Percentiles rank a stretch among this genome's conserved stretches.
Evolutionary conservation across 2,329 filamentous ascomycete genomes (phyloP).

Genomic region (Cordyceps sp.): DNA sequence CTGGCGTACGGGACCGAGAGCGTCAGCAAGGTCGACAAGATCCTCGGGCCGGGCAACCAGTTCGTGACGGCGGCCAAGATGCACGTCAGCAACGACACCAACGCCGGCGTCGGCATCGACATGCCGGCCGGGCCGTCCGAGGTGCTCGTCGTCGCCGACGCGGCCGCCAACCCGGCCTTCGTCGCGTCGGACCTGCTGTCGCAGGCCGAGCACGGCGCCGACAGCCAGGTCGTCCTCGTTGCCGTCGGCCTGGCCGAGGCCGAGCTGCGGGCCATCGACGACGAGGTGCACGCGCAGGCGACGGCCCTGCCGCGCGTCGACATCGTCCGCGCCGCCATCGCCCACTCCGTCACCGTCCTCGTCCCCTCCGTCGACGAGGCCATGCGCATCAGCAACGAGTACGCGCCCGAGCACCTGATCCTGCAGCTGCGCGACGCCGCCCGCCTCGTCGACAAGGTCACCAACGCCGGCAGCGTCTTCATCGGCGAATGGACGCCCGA

Average conservation of each 20-base stretch:
- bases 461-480: slow-evolving; percentile 93
- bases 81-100: slow-evolving; percentile 94
- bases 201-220: slow-evolving; percentile 91
- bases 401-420: slow-evolving; percentile 93
- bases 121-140: slow-evolving; percentile 97
- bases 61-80: slow-evolving; percentile 98
- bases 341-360: slow-evolving; percentile 76
- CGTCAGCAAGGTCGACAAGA: slow-evolving; percentile 95
- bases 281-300: slow-evolving; percentile 79
- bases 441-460: slow-evolving; percentile 56
- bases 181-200: slow-evolving; percentile 89
- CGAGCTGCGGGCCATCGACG: slow-evolving; percentile 69
- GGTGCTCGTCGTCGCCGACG: slow-evolving; percentile 89
- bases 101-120: slow-evolving; percentile 86
- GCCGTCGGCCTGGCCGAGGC: slow-evolving; percentile 62
- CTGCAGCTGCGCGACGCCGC: slow-evolving; percentile 71
- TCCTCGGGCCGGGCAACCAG: slow-evolving; percentile 91
- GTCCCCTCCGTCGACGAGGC: slow-evolving; percentile 57
- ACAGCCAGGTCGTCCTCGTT: slow-evolving; percentile 88
- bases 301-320: slow-evolving; percentile 76
- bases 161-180: slow-evolving; percentile 76
- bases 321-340: slow-evolving; percentile 80
- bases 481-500: slow-evolving; percentile 94
- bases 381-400: slow-evolving; percentile 74
- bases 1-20: slow-evolving; percentile 96